These are phyloP conservation scores for Phalaenopsis aphrodite DNA, from an alignment of 106 monocot species.

Conservation along the genomic window DNA sequence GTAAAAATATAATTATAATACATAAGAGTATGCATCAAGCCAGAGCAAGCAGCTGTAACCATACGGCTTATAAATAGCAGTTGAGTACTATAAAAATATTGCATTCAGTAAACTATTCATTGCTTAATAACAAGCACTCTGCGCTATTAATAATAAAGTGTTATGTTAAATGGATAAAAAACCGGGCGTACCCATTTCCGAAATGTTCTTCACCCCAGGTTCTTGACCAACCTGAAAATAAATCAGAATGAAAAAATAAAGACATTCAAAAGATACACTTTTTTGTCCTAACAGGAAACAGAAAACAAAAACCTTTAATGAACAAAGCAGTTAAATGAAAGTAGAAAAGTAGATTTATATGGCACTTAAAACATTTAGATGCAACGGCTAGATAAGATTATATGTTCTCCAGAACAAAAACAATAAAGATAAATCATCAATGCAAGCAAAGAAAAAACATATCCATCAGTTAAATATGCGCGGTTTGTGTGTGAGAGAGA, in stretches of 20 bases:
- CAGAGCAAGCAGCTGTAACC: background rate
- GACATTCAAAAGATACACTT: background rate
- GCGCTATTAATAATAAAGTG: background rate
- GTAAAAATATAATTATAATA: background rate
- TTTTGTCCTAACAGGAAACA: background rate
- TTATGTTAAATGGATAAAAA: background rate
- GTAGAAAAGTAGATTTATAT: background rate
- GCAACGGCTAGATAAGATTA: background rate
- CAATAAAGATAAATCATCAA: background rate
- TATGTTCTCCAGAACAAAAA: background rate
- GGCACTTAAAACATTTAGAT: background rate
- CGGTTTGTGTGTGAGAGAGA: background rate
- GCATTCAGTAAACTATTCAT: too few species aligned
- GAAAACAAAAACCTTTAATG: background rate
- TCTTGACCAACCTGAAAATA: slow-evolving; percentile 84
- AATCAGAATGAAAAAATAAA: background rate
- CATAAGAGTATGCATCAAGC: background rate
- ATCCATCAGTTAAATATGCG: background rate
- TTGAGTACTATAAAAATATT: too few species aligned
- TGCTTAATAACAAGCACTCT: background rate
- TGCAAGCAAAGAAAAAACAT: background rate
- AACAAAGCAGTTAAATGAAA: background rate
- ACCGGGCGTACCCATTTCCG: slow-evolving; percentile 77
- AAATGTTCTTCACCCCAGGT: slow-evolving; percentile 99
- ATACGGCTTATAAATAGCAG: background rate